Base-by-base conservation (phyloP, 2,329 filamentous ascomycete genomes). In the Monosporascus sp. region DNA sequence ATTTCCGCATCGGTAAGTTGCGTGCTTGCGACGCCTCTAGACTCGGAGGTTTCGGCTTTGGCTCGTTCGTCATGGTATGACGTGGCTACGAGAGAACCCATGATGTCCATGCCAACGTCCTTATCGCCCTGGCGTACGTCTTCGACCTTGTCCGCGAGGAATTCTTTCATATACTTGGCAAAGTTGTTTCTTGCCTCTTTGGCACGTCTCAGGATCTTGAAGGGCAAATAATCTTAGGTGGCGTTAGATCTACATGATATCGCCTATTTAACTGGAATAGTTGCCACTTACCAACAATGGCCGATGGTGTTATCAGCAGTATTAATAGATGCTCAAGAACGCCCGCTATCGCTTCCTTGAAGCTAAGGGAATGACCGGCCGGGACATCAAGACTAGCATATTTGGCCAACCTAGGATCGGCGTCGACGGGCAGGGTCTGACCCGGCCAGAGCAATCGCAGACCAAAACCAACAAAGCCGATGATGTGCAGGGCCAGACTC, bases 381-480 rank as follows among this genome's bases (percentile, higher is more conserved):
- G 75, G 70, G 41, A 76, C 73, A 16, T 75, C 62, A 16, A 74
- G 69, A 50, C 73, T 75, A 47, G 74, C 73, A 38, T 62, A 82
- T 61, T 79, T 80, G 46, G 68, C 71, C 59, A 76, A 66, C 50
- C 71, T 72, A n/a, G 71, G 67, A 51, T 80, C 75, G 5, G 67
- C 63, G 22, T 73, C 73, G 5, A 66, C 63, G 0, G 75, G 73
- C 19, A 76, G 62, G 44, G 74, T 69, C 69, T 89, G 80, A 26
- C 85, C 84, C 0, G 88, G 82, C 82, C 82, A 86, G 11, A 79
- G 63, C 56, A 85, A 66, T n/a, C 72, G 71, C 52, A 85, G 68
- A 4, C 87, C 88, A 64, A 92, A 92, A 0, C 88, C 89, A 51
- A 89, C 86, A 56, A 83, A 84, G 58, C 84, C 72, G 50, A 83